Percentiles rank a stretch among this genome's conserved stretches.
Evolutionary conservation across 164 flowering plant genomes (phyloP).

Genomic region (Stephania cephalantha): DNA sequence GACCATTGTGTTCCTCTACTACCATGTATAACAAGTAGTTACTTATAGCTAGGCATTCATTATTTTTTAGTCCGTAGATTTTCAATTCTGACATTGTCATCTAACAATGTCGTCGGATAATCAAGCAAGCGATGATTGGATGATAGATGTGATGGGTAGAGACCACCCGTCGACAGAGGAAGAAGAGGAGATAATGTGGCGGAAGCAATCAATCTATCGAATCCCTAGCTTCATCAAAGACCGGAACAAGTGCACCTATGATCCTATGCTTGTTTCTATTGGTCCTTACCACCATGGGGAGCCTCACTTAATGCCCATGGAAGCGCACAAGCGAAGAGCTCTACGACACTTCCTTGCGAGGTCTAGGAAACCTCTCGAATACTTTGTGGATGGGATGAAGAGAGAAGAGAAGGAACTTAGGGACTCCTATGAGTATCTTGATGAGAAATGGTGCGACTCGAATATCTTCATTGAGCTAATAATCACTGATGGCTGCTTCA

Average conservation of each 20-base stretch:
- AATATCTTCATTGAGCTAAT: constrained; percentile 7
- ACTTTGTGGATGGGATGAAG: not conserved
- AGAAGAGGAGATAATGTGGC: not conserved
- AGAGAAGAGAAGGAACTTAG: not conserved
- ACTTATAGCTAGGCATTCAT: no score
- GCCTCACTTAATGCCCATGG: constrained; percentile 12
- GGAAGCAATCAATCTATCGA: not conserved
- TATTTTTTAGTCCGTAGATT: no score
- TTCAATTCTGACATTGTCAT: no score
- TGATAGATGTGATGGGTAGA: no score
- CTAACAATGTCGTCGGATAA: no score
- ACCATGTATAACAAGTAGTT: no score
- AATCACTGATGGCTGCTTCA: constrained; percentile 23
- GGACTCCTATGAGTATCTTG: constrained; percentile 2
- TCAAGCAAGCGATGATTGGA: no score
- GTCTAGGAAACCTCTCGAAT: not conserved
- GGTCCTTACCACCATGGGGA: constrained; percentile 19
- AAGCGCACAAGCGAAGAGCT: constrained; percentile 13
- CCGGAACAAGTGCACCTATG: not conserved
- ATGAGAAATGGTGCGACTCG: not conserved
- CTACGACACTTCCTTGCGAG: not conserved
- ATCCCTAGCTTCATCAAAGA: not conserved
- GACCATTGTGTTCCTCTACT: no score
- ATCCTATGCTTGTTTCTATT: constrained; percentile 13
- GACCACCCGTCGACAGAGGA: no score